A percentile compares a stretch with the other conserved stretches of the same genome.
Evolutionary conservation across 1,284 basidiomycete genomes (phyloP).

Genomic region (Porodaedalea pini): DNA sequence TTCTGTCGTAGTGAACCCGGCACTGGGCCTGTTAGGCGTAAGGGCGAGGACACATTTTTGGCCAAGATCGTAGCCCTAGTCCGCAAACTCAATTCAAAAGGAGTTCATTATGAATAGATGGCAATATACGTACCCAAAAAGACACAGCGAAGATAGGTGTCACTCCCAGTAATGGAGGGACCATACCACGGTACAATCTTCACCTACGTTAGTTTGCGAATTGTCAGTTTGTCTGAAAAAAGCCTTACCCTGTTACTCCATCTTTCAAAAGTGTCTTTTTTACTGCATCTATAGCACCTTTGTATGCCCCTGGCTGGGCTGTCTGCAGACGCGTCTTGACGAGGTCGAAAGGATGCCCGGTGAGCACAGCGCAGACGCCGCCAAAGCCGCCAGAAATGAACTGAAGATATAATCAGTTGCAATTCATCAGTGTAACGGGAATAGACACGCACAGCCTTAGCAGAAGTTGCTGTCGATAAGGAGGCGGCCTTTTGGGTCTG

Average conservation of each 20-base stretch:
- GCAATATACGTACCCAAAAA: constrained; percentile 76
- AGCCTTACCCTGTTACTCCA: constrained; percentile 78
- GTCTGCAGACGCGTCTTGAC: constrained; percentile 97
- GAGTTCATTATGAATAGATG: background rate
- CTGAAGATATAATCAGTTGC: background rate
- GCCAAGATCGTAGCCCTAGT: constrained; percentile 89
- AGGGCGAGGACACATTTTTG: constrained; percentile 80
- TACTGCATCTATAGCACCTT: constrained; percentile 90
- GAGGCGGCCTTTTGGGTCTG: constrained; percentile 11
- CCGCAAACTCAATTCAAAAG: constrained; percentile 7
- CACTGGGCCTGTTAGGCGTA: constrained; percentile 66
- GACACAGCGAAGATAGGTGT: constrained; percentile 98
- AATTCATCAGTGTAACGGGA: background rate
- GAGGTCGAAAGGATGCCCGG: constrained; percentile 93
- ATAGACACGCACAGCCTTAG: constrained; percentile 12
- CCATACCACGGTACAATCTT: constrained; percentile 94
- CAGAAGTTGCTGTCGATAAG: constrained; percentile 16
- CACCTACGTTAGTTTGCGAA: background rate
- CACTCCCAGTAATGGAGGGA: constrained; percentile 93
- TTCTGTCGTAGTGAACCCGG: constrained; percentile 72
- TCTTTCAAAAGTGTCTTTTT: constrained; percentile 87
- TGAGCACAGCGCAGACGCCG: constrained; percentile 50
- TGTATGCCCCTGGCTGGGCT: constrained; percentile 86
- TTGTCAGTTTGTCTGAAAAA: background rate
- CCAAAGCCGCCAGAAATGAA: constrained; percentile 59